Conservation (phyloP, 768 basidiomycete genomes). For the Termitomyces sp. region DNA sequence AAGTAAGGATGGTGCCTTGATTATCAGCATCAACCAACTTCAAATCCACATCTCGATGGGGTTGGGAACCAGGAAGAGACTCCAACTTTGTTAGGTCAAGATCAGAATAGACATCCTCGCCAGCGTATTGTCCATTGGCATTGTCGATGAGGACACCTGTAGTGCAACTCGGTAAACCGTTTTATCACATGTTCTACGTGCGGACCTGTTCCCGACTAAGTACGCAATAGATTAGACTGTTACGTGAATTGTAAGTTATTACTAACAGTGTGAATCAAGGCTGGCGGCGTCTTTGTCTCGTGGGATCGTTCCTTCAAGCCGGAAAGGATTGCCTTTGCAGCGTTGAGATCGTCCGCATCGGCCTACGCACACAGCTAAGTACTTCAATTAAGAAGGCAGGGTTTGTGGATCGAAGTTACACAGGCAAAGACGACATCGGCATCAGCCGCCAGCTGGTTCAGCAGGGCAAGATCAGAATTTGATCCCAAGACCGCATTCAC, state of each 20-base stretch:
- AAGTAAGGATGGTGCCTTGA: conserved; percentile 27
- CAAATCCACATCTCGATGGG: conserved; percentile 47
- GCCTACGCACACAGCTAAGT: conserved; percentile 18
- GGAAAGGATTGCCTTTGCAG: conserved; percentile 31
- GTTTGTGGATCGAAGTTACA: conserved; percentile 19
- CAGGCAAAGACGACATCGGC: conserved; percentile 42
- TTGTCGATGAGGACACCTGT: conserved; percentile 35
- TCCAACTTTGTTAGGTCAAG: conserved; percentile 39
- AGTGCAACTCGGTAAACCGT: neutral
- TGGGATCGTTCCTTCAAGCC: conserved; percentile 30
- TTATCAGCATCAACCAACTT: conserved; percentile 39
- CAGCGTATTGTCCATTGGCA: conserved; percentile 33
- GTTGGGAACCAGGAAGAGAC: conserved; percentile 35
- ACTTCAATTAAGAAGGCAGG: neutral
- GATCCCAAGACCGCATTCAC: conserved; percentile 35
- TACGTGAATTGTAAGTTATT: neutral
- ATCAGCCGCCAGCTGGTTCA: conserved; percentile 33
- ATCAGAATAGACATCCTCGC: conserved; percentile 42
- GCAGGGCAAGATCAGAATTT: conserved; percentile 28
- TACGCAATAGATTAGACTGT: neutral
- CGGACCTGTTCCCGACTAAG: conserved; percentile 29
- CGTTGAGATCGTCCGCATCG: conserved; percentile 31
- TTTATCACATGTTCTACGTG: neutral
- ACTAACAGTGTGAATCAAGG: conserved; percentile 39
- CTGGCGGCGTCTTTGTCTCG: conserved; percentile 25